phyloP scores from a whole-genome alignment of 305 asterid species.

The Solanum hybrid region DNA sequence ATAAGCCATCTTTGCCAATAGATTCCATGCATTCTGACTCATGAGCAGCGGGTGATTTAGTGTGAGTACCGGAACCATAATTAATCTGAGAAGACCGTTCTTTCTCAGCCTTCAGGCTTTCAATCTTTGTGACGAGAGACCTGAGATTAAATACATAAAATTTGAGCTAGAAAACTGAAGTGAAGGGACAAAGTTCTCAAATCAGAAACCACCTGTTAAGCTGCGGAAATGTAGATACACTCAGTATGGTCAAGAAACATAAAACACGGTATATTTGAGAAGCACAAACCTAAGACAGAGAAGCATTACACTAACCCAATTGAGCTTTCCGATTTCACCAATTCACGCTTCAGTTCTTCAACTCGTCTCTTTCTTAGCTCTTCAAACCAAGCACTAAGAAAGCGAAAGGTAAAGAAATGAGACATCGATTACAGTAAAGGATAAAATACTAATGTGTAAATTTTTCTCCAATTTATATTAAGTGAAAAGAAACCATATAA shows the following conservation, averaged over 20 bases:
- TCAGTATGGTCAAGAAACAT: neutral
- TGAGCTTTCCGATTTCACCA: conserved; percentile 29
- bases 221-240: neutral
- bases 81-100: conserved; percentile 24
- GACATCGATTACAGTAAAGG: neutral
- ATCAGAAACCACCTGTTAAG: neutral
- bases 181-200: too few species aligned
- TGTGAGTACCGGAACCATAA: conserved; percentile 18
- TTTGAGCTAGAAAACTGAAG: neutral
- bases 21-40: conserved; percentile 41
- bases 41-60: conserved; percentile 32
- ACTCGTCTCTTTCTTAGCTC: conserved; percentile 29
- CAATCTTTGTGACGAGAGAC: conserved; percentile 63
- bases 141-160: conserved; percentile 21
- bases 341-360: conserved; percentile 30
- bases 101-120: conserved; percentile 37
- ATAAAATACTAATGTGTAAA: neutral
- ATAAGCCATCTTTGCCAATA: conserved; percentile 37
- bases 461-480: neutral
- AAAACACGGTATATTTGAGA: neutral
- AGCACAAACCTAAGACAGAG: neutral
- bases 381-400: conserved; percentile 32
- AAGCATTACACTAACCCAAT: conserved; percentile 23
- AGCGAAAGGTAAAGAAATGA: neutral
- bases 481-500: neutral